Evolutionary conservation across 768 basidiomycete species (phyloP).

Genomic region (Gloeostereum incarnatum): DNA sequence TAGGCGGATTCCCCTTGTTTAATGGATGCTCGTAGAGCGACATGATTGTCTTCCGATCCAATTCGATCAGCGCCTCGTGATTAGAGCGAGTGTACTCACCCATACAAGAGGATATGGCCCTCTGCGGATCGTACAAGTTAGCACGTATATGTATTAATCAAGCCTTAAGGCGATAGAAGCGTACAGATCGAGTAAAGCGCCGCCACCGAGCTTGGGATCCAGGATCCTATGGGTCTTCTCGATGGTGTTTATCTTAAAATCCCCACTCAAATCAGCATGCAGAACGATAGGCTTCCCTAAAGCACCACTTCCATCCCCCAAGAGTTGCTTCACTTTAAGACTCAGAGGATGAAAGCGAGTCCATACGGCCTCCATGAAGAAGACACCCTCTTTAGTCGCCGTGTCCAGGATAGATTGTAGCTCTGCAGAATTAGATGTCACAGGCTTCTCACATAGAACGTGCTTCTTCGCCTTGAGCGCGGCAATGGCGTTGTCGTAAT

Average conservation of each 20-base stretch:
- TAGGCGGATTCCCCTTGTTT: conserved; percentile 54
- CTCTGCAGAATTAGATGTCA: conserved; percentile 71
- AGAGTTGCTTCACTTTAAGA: conserved; percentile 52
- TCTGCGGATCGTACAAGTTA: conserved; percentile 23
- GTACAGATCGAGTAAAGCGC: conserved; percentile 77
- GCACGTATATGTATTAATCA: neutral
- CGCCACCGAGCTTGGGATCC: conserved; percentile 73
- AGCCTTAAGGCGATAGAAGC: conserved; percentile 14
- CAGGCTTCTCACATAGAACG: conserved; percentile 85
- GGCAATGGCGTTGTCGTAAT: conserved; percentile 69
- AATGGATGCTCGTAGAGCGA: conserved; percentile 70
- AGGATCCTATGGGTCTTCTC: conserved; percentile 68
- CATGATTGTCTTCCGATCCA: conserved; percentile 54
- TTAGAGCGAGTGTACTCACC: conserved; percentile 29
- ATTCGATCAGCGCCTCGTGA: neutral
- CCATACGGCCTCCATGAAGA: conserved; percentile 93
- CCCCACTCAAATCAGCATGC: conserved; percentile 41
- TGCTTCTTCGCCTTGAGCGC: conserved; percentile 77
- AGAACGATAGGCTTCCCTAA: conserved; percentile 60
- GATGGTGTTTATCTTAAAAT: neutral
- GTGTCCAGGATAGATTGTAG: conserved; percentile 62
- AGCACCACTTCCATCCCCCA: conserved; percentile 50
- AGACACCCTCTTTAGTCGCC: conserved; percentile 71
- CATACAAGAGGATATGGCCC: conserved; percentile 80
- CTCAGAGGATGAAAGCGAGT: conserved; percentile 73